Evolutionary conservation across 805 yeast genomes (phyloP).

Genomic region (Scheffersomyces coipomensis): DNA sequence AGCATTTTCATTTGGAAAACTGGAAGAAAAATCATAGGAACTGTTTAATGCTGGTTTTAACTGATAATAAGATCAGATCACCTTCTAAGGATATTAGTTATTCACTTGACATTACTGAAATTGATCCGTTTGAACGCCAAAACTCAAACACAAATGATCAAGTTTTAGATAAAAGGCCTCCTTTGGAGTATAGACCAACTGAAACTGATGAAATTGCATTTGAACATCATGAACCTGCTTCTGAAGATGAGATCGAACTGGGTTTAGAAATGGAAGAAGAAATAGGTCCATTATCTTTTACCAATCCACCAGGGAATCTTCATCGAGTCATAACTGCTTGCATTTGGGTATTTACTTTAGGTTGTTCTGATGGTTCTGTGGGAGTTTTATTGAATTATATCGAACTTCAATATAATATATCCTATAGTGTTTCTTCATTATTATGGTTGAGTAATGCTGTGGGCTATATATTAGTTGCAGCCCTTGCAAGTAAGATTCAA

Average conservation of each 20-base stretch:
- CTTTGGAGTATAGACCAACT: constrained; percentile 3
- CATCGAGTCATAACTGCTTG: constrained; percentile 15
- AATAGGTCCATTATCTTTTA: neutral
- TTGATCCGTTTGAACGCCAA: neutral
- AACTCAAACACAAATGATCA: neutral
- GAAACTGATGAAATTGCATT: constrained; percentile 1
- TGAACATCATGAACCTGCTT: neutral
- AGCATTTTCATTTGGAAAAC: too few relatives aligned
- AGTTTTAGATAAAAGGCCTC: constrained; percentile 3
- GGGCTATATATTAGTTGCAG: constrained; percentile 25
- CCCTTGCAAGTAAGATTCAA: constrained; percentile 21
- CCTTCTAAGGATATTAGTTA: neutral
- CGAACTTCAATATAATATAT: constrained; percentile 19
- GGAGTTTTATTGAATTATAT: constrained; percentile 27
- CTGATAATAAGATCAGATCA: neutral
- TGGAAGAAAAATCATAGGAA: too few relatives aligned
- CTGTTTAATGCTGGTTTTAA: neutral
- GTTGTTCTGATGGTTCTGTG: constrained; percentile 25
- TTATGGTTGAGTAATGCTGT: constrained; percentile 27
- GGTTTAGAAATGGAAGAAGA: neutral
- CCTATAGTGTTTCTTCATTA: constrained; percentile 23
- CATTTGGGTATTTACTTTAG: constrained; percentile 18
- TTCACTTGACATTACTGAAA: neutral
- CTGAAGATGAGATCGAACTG: neutral
- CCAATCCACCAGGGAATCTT: constrained; percentile 19